A percentile compares a stretch with the other conserved stretches of the same genome.
phyloP scores from a whole-genome alignment of 2,329 filamentous ascomycete genomes.

The Pleoardoris graminearum region DNA sequence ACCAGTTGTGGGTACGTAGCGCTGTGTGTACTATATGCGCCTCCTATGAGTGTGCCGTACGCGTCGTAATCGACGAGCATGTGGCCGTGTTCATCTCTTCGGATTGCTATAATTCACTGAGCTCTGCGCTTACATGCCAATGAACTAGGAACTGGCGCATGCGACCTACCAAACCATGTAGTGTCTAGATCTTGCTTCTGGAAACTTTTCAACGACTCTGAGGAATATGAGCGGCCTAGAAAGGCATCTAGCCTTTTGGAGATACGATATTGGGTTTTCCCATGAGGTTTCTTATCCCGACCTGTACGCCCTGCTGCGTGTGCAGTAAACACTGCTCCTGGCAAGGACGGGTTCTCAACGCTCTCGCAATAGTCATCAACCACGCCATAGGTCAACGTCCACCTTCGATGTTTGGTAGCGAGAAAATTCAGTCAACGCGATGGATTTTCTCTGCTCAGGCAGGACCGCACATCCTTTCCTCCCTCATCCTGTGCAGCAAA shows the following conservation, averaged over 20 bases:
- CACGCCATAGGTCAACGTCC: too few relatives aligned
- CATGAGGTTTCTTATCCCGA: not conserved
- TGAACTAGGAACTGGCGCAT: not conserved
- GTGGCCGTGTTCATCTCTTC: constrained; percentile 1
- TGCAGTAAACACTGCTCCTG: not conserved
- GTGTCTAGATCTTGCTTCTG: constrained; percentile 4
- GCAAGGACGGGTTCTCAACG: too few relatives aligned
- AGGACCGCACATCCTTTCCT: too few relatives aligned
- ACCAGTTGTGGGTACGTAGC: constrained; percentile 10
- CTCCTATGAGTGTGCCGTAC: not conserved
- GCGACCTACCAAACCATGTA: constrained; percentile 10
- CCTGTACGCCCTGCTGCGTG: not conserved
- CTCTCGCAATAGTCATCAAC: too few relatives aligned
- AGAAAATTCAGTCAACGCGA: too few relatives aligned
- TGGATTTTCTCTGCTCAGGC: too few relatives aligned
- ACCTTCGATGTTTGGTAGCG: too few relatives aligned
- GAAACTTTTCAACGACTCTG: constrained; percentile 1
- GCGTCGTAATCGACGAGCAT: constrained; percentile 6
- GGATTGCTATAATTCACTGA: constrained; percentile 2
- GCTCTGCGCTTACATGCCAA: not conserved
- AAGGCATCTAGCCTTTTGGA: not conserved
- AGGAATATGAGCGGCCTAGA: not conserved
- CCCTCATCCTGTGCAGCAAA: too few relatives aligned
- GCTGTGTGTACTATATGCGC: not conserved
- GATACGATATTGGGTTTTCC: not conserved